phyloP scores from a whole-genome alignment of 2,329 filamentous ascomycete species.

The Aspergillus spinulosporus region DNA sequence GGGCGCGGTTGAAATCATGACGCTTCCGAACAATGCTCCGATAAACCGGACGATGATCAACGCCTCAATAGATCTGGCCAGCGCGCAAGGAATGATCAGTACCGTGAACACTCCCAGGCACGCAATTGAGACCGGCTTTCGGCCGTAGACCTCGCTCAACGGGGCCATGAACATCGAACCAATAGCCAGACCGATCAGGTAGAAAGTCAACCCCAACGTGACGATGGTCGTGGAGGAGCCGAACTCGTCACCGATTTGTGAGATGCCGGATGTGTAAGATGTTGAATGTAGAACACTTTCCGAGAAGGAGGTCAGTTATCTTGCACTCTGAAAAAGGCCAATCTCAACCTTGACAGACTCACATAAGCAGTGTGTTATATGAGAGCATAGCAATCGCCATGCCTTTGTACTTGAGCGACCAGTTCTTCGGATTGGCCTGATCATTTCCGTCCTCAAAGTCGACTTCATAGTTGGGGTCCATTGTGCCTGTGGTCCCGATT shows the following conservation, averaged over 20 bases:
- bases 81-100: constrained; percentile 69
- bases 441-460: constrained; percentile 65
- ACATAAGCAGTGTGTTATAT: constrained; percentile 59
- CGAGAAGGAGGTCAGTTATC: too few relatives aligned
- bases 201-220: constrained; percentile 75
- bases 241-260: constrained; percentile 69
- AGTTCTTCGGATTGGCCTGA: constrained; percentile 66
- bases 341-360: constrained; percentile 22
- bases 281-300: constrained; percentile 68
- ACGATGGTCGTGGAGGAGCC: constrained; percentile 59
- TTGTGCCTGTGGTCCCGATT: constrained; percentile 46
- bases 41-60: constrained; percentile 75
- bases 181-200: constrained; percentile 70
- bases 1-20: constrained; percentile 79
- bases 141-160: constrained; percentile 52
- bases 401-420: constrained; percentile 61
- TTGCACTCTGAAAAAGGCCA: not conserved
- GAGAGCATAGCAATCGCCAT: constrained; percentile 57
- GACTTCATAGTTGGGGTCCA: constrained; percentile 67
- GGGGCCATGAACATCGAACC: constrained; percentile 75
- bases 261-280: constrained; percentile 71
- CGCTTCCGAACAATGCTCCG: constrained; percentile 71
- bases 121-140: constrained; percentile 63
- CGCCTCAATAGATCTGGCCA: constrained; percentile 66
- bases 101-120: constrained; percentile 66